Evolutionary conservation across 345 rosid genomes (phyloP).

Genomic region (Eucalyptus tenuipes): DNA sequence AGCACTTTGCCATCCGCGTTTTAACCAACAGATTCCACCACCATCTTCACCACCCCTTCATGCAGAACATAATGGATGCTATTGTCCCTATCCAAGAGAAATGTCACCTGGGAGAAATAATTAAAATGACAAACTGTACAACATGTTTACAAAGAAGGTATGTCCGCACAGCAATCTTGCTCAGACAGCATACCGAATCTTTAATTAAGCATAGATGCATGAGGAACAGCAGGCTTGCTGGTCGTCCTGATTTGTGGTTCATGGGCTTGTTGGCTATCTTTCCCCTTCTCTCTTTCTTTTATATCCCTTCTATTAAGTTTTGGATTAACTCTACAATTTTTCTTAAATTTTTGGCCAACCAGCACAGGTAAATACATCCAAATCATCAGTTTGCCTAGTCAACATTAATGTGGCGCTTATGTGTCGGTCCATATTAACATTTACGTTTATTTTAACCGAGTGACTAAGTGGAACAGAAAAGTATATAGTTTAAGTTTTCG

Average conservation of each 20-base stretch:
- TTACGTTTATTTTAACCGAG: too few relatives aligned
- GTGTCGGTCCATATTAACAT: too few relatives aligned
- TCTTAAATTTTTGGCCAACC: too few relatives aligned
- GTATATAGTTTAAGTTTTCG: background rate
- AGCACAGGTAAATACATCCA: too few relatives aligned
- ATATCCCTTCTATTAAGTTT: background rate
- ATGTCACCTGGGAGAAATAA: background rate
- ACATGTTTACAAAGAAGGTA: background rate
- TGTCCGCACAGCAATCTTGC: background rate
- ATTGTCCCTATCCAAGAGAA: background rate
- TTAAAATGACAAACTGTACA: background rate
- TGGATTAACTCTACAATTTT: background rate
- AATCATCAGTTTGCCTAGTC: too few relatives aligned
- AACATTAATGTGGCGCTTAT: too few relatives aligned
- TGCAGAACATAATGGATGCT: background rate
- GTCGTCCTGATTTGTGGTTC: too few relatives aligned
- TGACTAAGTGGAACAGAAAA: too few relatives aligned
- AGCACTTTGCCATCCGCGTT: background rate
- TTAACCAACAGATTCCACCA: background rate
- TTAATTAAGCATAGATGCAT: constrained; percentile 65
- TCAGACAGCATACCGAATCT: background rate
- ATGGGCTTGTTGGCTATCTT: too few relatives aligned
- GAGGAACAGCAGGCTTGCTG: constrained; percentile 63
- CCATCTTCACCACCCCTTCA: background rate
- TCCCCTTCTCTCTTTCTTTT: background rate